Base-by-base conservation (phyloP, 108 stramenopile species). In the Stephanodiscus minutulus region DNA sequence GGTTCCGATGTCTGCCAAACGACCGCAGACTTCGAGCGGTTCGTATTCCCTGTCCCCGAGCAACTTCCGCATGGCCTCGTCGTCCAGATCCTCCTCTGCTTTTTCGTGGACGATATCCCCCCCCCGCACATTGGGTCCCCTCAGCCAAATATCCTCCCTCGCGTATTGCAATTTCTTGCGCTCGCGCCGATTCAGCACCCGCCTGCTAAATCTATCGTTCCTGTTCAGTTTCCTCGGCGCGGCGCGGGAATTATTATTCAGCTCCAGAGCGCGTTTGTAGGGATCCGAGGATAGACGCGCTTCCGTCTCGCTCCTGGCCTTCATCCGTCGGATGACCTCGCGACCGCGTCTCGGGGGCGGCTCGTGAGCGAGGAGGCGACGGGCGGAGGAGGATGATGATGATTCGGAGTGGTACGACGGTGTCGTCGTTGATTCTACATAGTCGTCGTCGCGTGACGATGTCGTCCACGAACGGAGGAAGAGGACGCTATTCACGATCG, bases 1-100 rank as follows among this genome's bases (percentile, higher is more conserved):
- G 7, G n/a, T 27, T 11, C 68, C 68, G 20, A 69, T 24, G 39
- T 69, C 56, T 21, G 68, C 56, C 15, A 56, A 36, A 20, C 68
- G 54, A 25, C 39, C 52, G 36, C 68, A 69, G 12, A 69, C 44
- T 12, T 36, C 41, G 35, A 61, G 0, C 8, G 60, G 60, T 33
- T 36, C 60, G 28, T 61, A 61, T 0, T 28, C 60, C 0, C 36
- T 17, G 52, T 25, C 25, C 25, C 25, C 8, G 22, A 24, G 52
- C 52, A 27, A 9, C 52, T 53, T 0, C 3, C 25, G 25, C 7
- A 25, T 8, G 22, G 10, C 25, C 52, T 25, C 52, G 8, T 24
- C 52, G 15, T 24, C 52, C 52, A 27, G 0, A 1, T 10, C 20
- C 18, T 25, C 24, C 7, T 12, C 25, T 25, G 2, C 25, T 0